phyloP scores from a whole-genome alignment of 1,284 basidiomycete species.

The Neotropicomus parvogracilis region DNA sequence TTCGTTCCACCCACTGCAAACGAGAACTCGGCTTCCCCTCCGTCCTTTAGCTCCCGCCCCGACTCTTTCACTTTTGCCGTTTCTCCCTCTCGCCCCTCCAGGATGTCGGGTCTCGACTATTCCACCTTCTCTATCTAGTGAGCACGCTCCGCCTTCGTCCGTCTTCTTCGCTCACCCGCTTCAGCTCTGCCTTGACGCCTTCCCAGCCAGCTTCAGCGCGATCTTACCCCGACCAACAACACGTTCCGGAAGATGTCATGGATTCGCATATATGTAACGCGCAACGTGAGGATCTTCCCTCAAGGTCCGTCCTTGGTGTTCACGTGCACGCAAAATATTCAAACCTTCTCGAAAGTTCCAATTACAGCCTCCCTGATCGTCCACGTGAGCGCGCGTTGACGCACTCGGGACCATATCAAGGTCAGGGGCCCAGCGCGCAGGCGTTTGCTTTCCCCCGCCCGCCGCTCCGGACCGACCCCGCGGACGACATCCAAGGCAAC shows the following conservation, averaged over 20 bases:
- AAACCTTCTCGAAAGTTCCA: conserved; percentile 17
- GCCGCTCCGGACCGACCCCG: conserved; percentile 14
- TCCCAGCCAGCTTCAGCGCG: conserved; percentile 20
- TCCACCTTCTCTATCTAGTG: conserved; percentile 31
- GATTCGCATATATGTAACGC: conserved; percentile 25
- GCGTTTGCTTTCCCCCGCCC: conserved; percentile 11
- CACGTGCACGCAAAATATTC: conserved; percentile 22
- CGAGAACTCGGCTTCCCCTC: conserved; percentile 21
- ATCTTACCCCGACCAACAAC: conserved; percentile 31
- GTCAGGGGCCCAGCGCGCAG: conserved; percentile 18
- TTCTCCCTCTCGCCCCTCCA: background rate
- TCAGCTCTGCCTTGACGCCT: conserved; percentile 29
- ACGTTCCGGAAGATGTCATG: conserved; percentile 33
- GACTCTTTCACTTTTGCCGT: conserved; percentile 5
- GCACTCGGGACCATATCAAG: conserved; percentile 22
- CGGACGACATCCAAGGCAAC: conserved; percentile 26
- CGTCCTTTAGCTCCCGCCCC: conserved; percentile 3
- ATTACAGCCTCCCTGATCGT: conserved; percentile 24
- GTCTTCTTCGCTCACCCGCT: conserved; percentile 6
- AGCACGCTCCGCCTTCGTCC: conserved; percentile 1
- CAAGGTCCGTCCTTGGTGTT: conserved; percentile 31
- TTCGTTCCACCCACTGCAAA: conserved; percentile 23
- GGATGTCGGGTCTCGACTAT: conserved; percentile 28
- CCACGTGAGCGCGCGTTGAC: conserved; percentile 23
- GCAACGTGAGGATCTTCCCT: conserved; percentile 36